Evolutionary conservation across 2,329 filamentous ascomycete species (phyloP).

Genomic region (Beauveria asiatica): DNA sequence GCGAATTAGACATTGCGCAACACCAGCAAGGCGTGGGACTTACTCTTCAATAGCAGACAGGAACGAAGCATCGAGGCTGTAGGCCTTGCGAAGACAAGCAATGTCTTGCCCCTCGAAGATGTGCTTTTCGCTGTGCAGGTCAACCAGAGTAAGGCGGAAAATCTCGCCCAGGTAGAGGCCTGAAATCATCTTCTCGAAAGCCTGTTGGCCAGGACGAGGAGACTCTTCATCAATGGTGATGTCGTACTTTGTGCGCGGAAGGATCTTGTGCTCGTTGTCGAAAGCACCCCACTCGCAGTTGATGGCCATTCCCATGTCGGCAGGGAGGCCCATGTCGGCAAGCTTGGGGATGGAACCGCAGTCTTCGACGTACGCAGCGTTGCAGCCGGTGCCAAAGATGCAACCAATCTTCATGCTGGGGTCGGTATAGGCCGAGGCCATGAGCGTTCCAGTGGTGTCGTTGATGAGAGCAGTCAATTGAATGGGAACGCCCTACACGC

Average conservation of each 20-base stretch:
- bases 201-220: slow-evolving; percentile 85
- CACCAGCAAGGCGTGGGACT: slow-evolving; percentile 21
- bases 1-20: slow-evolving; percentile 10
- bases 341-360: slow-evolving; percentile 89
- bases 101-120: slow-evolving; percentile 84
- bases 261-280: slow-evolving; percentile 84
- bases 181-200: slow-evolving; percentile 97
- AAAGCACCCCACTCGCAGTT: slow-evolving; percentile 98
- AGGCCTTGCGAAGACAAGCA: slow-evolving; percentile 70
- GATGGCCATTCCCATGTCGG: slow-evolving; percentile 82
- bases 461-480: slow-evolving; percentile 92
- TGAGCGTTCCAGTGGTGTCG: slow-evolving; percentile 93
- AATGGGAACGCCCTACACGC: slow-evolving; percentile 70
- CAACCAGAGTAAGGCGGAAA: slow-evolving; percentile 78
- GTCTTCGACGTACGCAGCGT: slow-evolving; percentile 96
- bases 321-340: slow-evolving; percentile 77
- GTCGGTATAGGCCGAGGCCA: slow-evolving; percentile 96
- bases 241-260: slow-evolving; percentile 81
- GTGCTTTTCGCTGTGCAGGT: slow-evolving; percentile 68
- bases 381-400: slow-evolving; percentile 97
- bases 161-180: slow-evolving; percentile 92
- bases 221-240: slow-evolving; percentile 83
- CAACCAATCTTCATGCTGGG: slow-evolving; percentile 87
- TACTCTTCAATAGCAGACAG: slow-evolving; percentile 85
- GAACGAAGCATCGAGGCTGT: slow-evolving; percentile 88